Conservation (phyloP, 352 stramenopile species). For the Sclerospora graminicola region DNA sequence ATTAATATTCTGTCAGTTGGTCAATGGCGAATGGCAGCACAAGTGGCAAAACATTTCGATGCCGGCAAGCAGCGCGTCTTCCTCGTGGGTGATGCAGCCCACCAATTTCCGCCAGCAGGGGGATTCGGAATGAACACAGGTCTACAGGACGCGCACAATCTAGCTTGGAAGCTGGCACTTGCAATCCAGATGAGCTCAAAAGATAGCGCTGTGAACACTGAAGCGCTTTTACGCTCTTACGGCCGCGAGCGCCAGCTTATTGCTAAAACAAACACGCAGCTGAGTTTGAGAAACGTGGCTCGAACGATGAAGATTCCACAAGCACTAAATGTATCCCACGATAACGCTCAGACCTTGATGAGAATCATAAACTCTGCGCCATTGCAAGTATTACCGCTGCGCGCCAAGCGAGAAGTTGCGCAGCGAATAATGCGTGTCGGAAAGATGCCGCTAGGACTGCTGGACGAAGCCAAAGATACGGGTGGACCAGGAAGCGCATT, state of each 20-base stretch:
- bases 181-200: conserved; percentile 26
- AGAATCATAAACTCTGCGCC: conserved; percentile 51
- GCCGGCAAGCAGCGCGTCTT: conserved; percentile 51
- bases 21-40: conserved; percentile 89
- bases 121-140: conserved; percentile 92
- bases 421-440: conserved; percentile 57
- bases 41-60: conserved; percentile 85
- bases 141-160: conserved; percentile 87
- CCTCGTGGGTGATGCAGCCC: conserved; percentile 86
- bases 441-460: conserved; percentile 47
- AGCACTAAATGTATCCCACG: conserved; percentile 74
- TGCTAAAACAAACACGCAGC: conserved; percentile 66
- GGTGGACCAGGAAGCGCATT: conserved; percentile 30
- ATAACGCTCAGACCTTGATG: conserved; percentile 52
- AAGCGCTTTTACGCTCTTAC: conserved; percentile 62
- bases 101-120: conserved; percentile 88
- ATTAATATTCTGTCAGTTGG: conserved; percentile 76
- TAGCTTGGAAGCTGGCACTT: conserved; percentile 87
- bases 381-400: conserved; percentile 44
- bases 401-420: conserved; percentile 48
- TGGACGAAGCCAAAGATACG: conserved; percentile 25
- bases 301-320: conserved; percentile 78
- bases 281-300: conserved; percentile 79
- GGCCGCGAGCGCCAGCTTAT: conserved; percentile 64
- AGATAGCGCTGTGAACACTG: conserved; percentile 4